Percentiles rank a stretch among this genome's conserved stretches.
Conservation (phyloP, 169 alveolate genomes). For the Toxoplasma gondii region DNA sequence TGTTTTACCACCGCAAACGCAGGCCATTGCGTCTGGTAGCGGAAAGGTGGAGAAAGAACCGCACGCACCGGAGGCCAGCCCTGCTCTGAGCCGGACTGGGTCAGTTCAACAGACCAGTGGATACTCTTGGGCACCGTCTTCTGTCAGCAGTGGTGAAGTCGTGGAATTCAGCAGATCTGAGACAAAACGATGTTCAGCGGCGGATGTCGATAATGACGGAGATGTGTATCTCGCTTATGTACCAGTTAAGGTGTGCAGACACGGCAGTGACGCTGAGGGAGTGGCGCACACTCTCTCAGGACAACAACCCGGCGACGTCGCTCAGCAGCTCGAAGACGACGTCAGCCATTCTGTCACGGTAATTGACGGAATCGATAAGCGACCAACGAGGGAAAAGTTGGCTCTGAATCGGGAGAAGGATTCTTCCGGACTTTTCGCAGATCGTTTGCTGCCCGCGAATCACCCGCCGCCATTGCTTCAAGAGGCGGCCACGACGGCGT, state of each 20-base stretch:
- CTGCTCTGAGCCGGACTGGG: too few species aligned
- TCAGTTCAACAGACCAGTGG: background rate
- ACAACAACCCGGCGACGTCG: background rate
- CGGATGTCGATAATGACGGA: background rate
- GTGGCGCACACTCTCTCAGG: background rate
- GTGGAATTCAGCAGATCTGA: background rate
- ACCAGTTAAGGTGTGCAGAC: background rate
- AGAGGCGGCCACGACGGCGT: background rate
- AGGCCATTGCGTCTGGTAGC: too few species aligned
- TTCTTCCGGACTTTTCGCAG: background rate
- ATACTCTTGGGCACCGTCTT: background rate
- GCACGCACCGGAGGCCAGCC: too few species aligned
- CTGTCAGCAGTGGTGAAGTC: slow-evolving; percentile 1
- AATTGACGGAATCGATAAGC: background rate
- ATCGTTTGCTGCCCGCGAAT: background rate
- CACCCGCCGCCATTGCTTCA: slow-evolving; percentile 1
- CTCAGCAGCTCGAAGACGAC: background rate
- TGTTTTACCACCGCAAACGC: too few species aligned
- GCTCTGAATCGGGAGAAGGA: background rate
- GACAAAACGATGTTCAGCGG: background rate
- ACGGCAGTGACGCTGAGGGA: background rate
- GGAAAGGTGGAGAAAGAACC: too few species aligned
- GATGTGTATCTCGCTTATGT: slow-evolving; percentile 4
- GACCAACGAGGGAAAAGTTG: background rate
- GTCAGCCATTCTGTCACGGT: background rate